phyloP scores from a whole-genome alignment of 2,329 filamentous ascomycete genomes.

The Claviceps maximensis region DNA sequence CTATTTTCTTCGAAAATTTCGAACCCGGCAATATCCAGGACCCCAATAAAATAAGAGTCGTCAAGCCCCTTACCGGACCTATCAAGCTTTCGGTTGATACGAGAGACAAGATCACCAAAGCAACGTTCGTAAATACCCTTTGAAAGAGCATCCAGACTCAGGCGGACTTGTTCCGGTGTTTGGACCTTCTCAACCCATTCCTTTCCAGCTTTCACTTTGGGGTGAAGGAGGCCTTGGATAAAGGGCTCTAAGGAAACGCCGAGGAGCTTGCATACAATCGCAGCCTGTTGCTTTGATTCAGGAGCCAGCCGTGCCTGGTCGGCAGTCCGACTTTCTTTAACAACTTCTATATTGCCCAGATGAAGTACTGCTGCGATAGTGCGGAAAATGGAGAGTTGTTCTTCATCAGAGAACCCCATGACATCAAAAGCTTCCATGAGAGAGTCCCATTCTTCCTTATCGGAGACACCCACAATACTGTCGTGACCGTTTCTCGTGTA shows the following conservation, averaged over 20 bases:
- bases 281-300: conserved; percentile 61
- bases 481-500: conserved; percentile 91
- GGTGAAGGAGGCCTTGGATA: conserved; percentile 76
- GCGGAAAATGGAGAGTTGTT: conserved; percentile 70
- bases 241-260: conserved; percentile 79
- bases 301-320: conserved; percentile 78
- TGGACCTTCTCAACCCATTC: conserved; percentile 99
- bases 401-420: conserved; percentile 82
- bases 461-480: conserved; percentile 78
- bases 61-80: conserved; percentile 71
- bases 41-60: conserved; percentile 90
- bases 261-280: conserved; percentile 69
- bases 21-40: conserved; percentile 97
- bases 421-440: conserved; percentile 86
- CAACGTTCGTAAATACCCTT: conserved; percentile 97
- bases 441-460: conserved; percentile 77
- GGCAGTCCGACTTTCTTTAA: conserved; percentile 78
- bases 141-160: conserved; percentile 77
- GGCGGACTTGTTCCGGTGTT: conserved; percentile 87
- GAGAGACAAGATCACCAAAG: conserved; percentile 81
- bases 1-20: conserved; percentile 98
- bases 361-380: conserved; percentile 88
- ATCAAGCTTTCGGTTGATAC: conserved; percentile 87
- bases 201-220: conserved; percentile 84
- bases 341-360: conserved; percentile 78